These are phyloP conservation scores for Kodamaea sp. DNA, from an alignment of 1,139 yeast genomes.

Conservation along the genomic window DNA sequence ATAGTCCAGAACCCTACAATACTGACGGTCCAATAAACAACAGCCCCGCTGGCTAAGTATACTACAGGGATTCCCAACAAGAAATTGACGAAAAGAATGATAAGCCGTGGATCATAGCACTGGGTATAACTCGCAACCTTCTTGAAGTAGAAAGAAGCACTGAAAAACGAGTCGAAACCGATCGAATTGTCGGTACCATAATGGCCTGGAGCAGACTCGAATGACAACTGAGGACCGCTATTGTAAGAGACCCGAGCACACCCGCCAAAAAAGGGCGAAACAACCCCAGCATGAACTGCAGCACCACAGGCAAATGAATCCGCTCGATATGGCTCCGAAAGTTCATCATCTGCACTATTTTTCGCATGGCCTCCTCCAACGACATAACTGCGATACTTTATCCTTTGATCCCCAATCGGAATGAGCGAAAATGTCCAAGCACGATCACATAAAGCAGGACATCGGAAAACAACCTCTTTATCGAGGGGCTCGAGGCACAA, in stretches of 20 bases:
- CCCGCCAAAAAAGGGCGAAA: conserved; percentile 77
- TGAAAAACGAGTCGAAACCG: conserved; percentile 67
- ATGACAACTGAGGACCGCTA: conserved; percentile 50
- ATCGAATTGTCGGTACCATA: conserved; percentile 56
- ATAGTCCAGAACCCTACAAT: conserved; percentile 87
- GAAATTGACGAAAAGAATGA: conserved; percentile 55
- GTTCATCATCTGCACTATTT: conserved; percentile 12
- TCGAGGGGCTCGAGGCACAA: conserved; percentile 48
- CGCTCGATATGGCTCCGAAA: conserved; percentile 69
- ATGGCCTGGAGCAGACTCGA: conserved; percentile 44
- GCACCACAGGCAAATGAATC: conserved; percentile 91
- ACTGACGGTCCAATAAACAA: conserved; percentile 59
- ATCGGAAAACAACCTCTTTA: conserved; percentile 58
- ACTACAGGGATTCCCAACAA: conserved; percentile 58
- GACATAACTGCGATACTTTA: conserved; percentile 69
- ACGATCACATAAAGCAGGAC: conserved; percentile 86
- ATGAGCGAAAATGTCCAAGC: conserved; percentile 75
- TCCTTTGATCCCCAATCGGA: conserved; percentile 65
- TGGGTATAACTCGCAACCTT: conserved; percentile 29
- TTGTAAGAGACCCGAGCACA: conserved; percentile 63
- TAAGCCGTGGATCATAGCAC: conserved; percentile 65
- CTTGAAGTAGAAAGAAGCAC: conserved; percentile 64
- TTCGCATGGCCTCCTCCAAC: conserved; percentile 65
- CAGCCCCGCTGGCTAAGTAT: conserved; percentile 50
- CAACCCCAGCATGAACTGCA: conserved; percentile 79